Conservation (phyloP, 1,284 basidiomycete species). For the Phylloboletellus chloephorus region DNA sequence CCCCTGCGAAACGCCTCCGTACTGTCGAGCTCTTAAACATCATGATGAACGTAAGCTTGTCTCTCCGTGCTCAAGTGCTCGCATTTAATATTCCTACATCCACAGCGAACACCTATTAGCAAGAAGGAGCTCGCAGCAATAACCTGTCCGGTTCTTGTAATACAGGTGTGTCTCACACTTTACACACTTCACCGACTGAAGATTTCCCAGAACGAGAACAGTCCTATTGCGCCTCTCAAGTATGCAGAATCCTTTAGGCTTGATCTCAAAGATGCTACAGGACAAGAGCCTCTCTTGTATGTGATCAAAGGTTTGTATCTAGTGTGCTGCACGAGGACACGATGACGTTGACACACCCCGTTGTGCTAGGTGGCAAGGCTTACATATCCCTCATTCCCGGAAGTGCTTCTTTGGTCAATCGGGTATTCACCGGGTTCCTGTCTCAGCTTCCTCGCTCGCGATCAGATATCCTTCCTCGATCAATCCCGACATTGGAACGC, state of each 20-base stretch:
- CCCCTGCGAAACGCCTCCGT: constrained; percentile 49
- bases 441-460: constrained; percentile 44
- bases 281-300: constrained; percentile 47
- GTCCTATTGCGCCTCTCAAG: constrained; percentile 48
- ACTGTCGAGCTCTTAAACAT: constrained; percentile 51
- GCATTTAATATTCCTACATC: not conserved
- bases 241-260: constrained; percentile 52
- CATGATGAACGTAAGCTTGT: constrained; percentile 50
- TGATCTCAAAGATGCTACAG: constrained; percentile 44
- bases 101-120: constrained; percentile 49
- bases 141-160: constrained; percentile 60
- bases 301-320: constrained; percentile 53
- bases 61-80: constrained; percentile 1
- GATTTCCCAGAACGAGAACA: constrained; percentile 50
- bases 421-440: constrained; percentile 58
- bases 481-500: constrained; percentile 36
- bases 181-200: constrained; percentile 1
- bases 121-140: constrained; percentile 46
- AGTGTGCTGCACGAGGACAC: not conserved
- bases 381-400: constrained; percentile 30
- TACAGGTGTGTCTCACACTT: constrained; percentile 47
- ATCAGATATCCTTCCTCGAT: constrained; percentile 42
- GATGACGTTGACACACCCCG: constrained; percentile 2
- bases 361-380: constrained; percentile 24
- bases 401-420: constrained; percentile 60